Evolutionary conservation across 1,284 basidiomycete genomes (phyloP), one percentile per base, ranked within the genome.

Genomic region (Cutaneotrichosporon arboriforme): DNA sequence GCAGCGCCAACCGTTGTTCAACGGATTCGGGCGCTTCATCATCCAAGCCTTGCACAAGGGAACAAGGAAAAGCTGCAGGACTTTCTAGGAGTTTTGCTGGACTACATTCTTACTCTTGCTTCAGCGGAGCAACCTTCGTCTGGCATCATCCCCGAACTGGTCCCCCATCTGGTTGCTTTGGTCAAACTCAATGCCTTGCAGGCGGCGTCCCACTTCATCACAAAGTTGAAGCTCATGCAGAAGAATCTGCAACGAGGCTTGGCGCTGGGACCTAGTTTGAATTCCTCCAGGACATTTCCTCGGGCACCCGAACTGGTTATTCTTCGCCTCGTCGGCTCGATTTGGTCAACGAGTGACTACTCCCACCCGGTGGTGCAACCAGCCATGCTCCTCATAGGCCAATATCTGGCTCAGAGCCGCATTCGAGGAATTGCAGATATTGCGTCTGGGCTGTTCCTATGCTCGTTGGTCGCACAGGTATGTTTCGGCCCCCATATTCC

Each of bases 311-410:
- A 98, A 70, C 79, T 98, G 34, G 79, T 82, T 0, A 77, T 99
- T 8, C 78, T 98, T 21, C 84, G 92, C 31, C 73, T 92, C 35
- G 81, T 89, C 48, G 90, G 90, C 4, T 75, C 81, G 4, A 77
- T 90, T 18, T 98, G 92, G 92, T 88, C 93, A 1, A 93, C 93
- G 1, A 94, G 90, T 69, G 96, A 98, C 76, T 83, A 92, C 74
- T 87, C 85, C 52, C 93, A 99, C 71, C 83, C 86, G 0, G 91
- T 98, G 45, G 79, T 89, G 20, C 87, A 90, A 0, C 90, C 93
- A 0, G 81, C 92, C 0, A 82, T 90, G 44, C 75, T 97, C 20
- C 81, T 98, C 44, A 88, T 97, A 77, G 90, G 87, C 1, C 86
- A 92, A 49, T 98, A 97, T 70, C 84, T 99, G 14, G 86, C 85